Percentiles rank a stretch among this genome's conserved stretches.
These are phyloP conservation scores for Aspergillus fumigatiaffinis DNA, from an alignment of 2,329 filamentous ascomycete species.

Conservation along the genomic window DNA sequence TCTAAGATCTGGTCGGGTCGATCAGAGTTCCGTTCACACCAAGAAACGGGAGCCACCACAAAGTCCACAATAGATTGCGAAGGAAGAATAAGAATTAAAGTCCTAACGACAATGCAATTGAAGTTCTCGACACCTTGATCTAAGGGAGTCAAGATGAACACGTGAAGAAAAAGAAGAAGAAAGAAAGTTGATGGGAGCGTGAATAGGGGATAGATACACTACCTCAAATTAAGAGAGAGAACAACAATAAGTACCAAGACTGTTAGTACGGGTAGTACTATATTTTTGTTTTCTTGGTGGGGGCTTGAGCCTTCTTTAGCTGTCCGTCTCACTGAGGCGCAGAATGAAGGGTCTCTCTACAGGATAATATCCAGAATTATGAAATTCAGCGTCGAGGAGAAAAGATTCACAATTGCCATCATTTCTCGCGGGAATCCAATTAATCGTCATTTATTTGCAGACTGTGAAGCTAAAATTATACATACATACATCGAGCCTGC, in stretches of 20 bases:
- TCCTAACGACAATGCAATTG: constrained; percentile 4
- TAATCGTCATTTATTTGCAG: no score
- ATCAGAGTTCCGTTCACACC: constrained; percentile 19
- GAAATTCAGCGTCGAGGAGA: not conserved
- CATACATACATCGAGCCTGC: not conserved
- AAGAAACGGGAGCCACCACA: constrained; percentile 12
- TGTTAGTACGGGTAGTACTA: not conserved
- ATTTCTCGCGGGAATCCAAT: not conserved
- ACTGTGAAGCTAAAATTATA: not conserved
- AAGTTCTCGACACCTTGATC: not conserved
- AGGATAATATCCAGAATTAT: not conserved
- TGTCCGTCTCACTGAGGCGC: not conserved
- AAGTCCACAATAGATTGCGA: not conserved
- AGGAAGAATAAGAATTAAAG: not conserved
- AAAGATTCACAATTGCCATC: not conserved
- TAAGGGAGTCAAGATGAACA: not conserved
- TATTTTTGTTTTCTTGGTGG: not conserved
- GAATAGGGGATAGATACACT: not conserved
- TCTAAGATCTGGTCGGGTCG: constrained; percentile 29
- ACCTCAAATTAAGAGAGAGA: not conserved
- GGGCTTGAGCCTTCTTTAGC: not conserved
- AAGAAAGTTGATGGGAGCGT: not conserved
- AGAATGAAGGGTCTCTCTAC: not conserved
- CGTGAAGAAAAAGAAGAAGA: not conserved
- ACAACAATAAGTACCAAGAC: not conserved